phyloP scores from a whole-genome alignment of 805 yeast genomes.

The Yamadazyma scolyti region DNA sequence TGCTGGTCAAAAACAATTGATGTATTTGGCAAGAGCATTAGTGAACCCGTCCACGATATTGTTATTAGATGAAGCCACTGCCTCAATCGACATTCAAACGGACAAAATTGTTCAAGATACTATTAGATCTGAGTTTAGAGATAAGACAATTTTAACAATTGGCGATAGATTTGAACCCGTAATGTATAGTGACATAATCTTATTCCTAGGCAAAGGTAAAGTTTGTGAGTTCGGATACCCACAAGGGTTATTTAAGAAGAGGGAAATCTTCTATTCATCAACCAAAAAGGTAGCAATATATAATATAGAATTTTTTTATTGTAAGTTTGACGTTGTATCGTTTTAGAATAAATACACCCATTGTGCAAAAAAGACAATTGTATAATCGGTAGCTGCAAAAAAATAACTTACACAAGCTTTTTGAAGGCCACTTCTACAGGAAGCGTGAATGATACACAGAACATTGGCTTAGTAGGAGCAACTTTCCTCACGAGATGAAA shows the following conservation, averaged over 20 bases:
- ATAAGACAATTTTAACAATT: conserved; percentile 70
- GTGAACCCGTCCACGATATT: conserved; percentile 51
- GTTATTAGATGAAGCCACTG: conserved; percentile 76
- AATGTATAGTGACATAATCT: conserved; percentile 68
- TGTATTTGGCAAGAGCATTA: conserved; percentile 73
- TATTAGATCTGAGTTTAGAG: conserved; percentile 62
- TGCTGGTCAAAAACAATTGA: conserved; percentile 43
- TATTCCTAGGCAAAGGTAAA: conserved; percentile 66
- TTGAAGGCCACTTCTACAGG: conserved; percentile 65
- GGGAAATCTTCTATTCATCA: no score
- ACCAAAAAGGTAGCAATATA: no score
- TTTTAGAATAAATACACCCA: no score
- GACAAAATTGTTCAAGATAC: conserved; percentile 67
- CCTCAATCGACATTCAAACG: conserved; percentile 78
- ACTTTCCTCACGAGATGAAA: conserved; percentile 91
- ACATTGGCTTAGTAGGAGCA: conserved; percentile 97
- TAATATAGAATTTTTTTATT: no score
- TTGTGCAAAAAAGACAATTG: no score
- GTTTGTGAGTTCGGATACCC: no score
- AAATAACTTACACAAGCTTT: no score
- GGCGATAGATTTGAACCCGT: conserved; percentile 77
- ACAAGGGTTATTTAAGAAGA: no score
- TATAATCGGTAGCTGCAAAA: no score
- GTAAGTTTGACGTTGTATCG: no score
- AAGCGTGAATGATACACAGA: conserved; percentile 73